Conservation (phyloP, 2,329 filamentous ascomycete genomes). For the Colletotrichum lini region DNA sequence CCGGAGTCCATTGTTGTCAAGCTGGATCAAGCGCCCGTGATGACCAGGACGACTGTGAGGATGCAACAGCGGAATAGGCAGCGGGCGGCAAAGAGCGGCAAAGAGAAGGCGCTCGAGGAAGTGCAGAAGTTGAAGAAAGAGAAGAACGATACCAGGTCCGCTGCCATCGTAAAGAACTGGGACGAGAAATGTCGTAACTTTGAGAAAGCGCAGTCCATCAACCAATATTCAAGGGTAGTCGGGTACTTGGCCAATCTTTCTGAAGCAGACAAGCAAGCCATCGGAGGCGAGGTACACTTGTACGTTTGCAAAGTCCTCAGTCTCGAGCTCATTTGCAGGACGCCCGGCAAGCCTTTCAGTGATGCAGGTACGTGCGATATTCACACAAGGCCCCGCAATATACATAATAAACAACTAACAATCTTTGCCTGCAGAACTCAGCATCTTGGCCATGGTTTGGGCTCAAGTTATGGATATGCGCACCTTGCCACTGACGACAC, state of each 20-base stretch:
- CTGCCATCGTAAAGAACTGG: slow-evolving; percentile 59
- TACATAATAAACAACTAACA: too few relatives aligned
- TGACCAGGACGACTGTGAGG: not conserved
- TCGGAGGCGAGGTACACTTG: slow-evolving; percentile 54
- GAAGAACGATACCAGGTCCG: slow-evolving; percentile 49
- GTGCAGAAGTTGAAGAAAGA: slow-evolving; percentile 52
- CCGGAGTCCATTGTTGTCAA: slow-evolving; percentile 74
- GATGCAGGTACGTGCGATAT: not conserved
- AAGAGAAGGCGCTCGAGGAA: slow-evolving; percentile 54
- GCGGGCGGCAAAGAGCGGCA: slow-evolving; percentile 50
- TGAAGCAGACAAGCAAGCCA: slow-evolving; percentile 48
- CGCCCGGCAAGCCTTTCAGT: not conserved
- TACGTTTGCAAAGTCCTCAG: slow-evolving; percentile 54
- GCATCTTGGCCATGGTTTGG: slow-evolving; percentile 13
- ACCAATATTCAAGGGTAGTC: slow-evolving; percentile 62
- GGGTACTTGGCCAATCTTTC: slow-evolving; percentile 57
- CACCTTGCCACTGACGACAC: not conserved
- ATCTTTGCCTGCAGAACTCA: not conserved
- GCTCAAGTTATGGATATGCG: slow-evolving; percentile 3
- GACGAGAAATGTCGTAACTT: slow-evolving; percentile 59
- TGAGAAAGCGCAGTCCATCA: slow-evolving; percentile 58
- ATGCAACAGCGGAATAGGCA: too few relatives aligned
- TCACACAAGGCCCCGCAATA: too few relatives aligned
- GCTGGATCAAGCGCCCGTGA: slow-evolving; percentile 39
- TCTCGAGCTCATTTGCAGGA: slow-evolving; percentile 1